Evolutionary conservation across 228 moss, liverwort and hornwort species (phyloP).

Genomic region (Sphagnum fallax): DNA sequence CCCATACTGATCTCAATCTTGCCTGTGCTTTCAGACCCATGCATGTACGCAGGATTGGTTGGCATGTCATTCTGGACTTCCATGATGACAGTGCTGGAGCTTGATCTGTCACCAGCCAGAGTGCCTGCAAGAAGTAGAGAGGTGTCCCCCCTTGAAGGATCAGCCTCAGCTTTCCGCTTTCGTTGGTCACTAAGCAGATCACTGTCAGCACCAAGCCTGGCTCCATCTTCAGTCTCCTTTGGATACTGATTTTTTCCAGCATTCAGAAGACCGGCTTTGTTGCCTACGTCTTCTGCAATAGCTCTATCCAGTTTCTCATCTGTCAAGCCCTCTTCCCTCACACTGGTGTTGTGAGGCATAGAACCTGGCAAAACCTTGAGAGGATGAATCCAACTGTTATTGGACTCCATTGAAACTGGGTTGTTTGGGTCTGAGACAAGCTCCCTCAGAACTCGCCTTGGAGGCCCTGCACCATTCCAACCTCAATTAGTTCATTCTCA

Average conservation of each 20-base stretch:
- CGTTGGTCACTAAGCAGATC: slow-evolving; percentile 27
- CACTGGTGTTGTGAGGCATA: too few relatives aligned
- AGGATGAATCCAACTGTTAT: too few relatives aligned
- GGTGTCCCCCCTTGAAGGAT: slow-evolving; percentile 56
- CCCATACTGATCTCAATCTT: slow-evolving; percentile 16
- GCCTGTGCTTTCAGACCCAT: slow-evolving; percentile 14
- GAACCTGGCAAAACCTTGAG: too few relatives aligned
- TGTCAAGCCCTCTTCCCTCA: too few relatives aligned
- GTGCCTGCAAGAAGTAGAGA: slow-evolving; percentile 23
- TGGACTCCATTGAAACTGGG: too few relatives aligned
- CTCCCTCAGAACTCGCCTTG: too few relatives aligned
- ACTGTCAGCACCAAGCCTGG: slow-evolving; percentile 5
- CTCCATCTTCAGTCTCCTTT: slow-evolving; percentile 8
- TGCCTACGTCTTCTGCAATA: too few relatives aligned
- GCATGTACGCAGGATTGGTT: slow-evolving; percentile 11
- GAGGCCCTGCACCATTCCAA: too few relatives aligned
- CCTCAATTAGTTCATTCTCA: too few relatives aligned
- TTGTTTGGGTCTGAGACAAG: too few relatives aligned
- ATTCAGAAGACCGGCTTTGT: too few relatives aligned
- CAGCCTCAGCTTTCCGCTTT: slow-evolving; percentile 84
- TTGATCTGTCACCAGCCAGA: slow-evolving; percentile 18
- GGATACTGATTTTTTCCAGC: slow-evolving; percentile 7
- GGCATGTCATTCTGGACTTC: slow-evolving; percentile 18
- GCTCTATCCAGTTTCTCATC: too few relatives aligned
- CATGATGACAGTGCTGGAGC: slow-evolving; percentile 7